Evolutionary conservation across 2,329 filamentous ascomycete genomes (phyloP).

Genomic region (Huntiella omanensis): DNA sequence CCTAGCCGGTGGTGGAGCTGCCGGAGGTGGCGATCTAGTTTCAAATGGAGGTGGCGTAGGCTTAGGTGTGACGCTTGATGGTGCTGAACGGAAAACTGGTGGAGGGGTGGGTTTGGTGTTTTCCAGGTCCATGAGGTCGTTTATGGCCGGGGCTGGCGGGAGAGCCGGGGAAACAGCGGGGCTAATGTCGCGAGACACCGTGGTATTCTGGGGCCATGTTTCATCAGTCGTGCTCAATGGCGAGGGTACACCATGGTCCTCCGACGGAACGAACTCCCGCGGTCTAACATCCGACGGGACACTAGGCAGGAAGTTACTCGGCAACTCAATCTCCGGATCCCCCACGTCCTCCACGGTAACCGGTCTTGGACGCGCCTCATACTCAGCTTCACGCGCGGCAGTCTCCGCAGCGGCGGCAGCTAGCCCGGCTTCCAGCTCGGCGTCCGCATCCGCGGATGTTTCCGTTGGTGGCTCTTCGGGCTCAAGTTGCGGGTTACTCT

Average conservation of each 20-base stretch:
- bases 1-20: background rate
- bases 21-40: background rate
- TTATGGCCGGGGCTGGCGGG: background rate
- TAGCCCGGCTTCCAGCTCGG: slow-evolving; percentile 16
- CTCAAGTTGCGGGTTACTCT: slow-evolving; percentile 51
- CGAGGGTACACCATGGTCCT: slow-evolving; percentile 15
- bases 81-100: slow-evolving; percentile 11
- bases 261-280: background rate
- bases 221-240: slow-evolving; percentile 16
- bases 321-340: slow-evolving; percentile 9
- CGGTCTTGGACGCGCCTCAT: background rate
- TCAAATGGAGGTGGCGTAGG: background rate
- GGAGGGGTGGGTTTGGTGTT: no score
- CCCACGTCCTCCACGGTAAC: slow-evolving; percentile 4
- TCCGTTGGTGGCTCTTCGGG: slow-evolving; percentile 23
- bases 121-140: no score
- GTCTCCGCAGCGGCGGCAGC: slow-evolving; percentile 13
- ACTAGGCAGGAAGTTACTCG: slow-evolving; percentile 1
- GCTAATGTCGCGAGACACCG: slow-evolving; percentile 6
- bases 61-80: slow-evolving; percentile 12
- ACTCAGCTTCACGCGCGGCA: background rate
- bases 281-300: slow-evolving; percentile 4
- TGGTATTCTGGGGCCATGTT: slow-evolving; percentile 1
- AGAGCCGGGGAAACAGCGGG: background rate
- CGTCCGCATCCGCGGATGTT: background rate